Conservation (phyloP, 2,329 filamentous ascomycete species). For the Amphichorda felina region DNA sequence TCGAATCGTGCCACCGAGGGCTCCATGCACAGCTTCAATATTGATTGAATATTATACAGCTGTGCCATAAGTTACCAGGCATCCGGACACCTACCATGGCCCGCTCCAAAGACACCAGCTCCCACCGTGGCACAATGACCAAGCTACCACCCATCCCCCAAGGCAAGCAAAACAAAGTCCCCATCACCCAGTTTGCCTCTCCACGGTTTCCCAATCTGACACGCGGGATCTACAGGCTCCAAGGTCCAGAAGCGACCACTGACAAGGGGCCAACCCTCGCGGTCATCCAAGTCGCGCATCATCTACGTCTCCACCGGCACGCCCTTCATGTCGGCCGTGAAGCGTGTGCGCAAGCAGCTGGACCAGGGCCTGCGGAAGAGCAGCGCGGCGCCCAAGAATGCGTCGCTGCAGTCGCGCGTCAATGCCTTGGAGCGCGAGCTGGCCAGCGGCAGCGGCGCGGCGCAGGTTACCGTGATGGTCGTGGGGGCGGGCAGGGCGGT, state of each 20-base stretch:
- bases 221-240: slow-evolving; percentile 30
- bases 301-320: slow-evolving; percentile 56
- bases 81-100: too few relatives aligned
- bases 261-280: slow-evolving; percentile 24
- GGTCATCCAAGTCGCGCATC: slow-evolving; percentile 29
- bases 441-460: slow-evolving; percentile 1
- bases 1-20: too few relatives aligned
- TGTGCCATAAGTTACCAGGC: too few relatives aligned
- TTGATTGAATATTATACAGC: too few relatives aligned
- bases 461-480: slow-evolving; percentile 31
- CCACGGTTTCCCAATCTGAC: too few relatives aligned
- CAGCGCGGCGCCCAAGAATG: slow-evolving; percentile 32
- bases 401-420: slow-evolving; percentile 33
- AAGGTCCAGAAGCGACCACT: slow-evolving; percentile 38
- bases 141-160: not conserved
- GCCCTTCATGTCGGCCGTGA: slow-evolving; percentile 56
- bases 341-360: slow-evolving; percentile 53
- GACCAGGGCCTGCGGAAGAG: slow-evolving; percentile 29
- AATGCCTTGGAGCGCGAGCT: slow-evolving; percentile 23
- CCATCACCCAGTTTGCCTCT: too few relatives aligned
- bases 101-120: too few relatives aligned
- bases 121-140: slow-evolving; percentile 14
- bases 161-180: too few relatives aligned
- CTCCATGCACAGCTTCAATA: too few relatives aligned
- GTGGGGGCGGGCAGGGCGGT: slow-evolving; percentile 58